These are phyloP conservation scores for Coemansia furcata DNA, from an alignment of 192 early-diverging fungal genomes.

Conservation along the genomic window DNA sequence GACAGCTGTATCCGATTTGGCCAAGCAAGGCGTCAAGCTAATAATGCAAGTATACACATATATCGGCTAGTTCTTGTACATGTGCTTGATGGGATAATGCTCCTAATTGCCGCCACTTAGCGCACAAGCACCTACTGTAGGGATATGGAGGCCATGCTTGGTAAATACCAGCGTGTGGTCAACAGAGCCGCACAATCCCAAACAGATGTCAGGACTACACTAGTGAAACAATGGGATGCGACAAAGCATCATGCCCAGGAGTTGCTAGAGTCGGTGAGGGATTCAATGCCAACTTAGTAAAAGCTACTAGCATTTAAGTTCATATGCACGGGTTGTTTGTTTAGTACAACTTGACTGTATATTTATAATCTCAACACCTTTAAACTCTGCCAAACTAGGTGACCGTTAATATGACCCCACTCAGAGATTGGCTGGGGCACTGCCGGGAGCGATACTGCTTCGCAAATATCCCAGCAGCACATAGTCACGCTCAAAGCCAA, in stretches of 20 bases:
- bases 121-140: slow-evolving; percentile 3
- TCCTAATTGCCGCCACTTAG: neutral
- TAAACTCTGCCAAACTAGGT: neutral
- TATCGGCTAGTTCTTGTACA: too few relatives aligned
- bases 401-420: neutral
- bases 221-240: slow-evolving; percentile 10
- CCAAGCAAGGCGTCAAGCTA: slow-evolving; percentile 3
- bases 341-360: neutral
- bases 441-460: neutral
- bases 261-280: slow-evolving; percentile 6
- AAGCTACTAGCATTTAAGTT: neutral
- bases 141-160: slow-evolving; percentile 29
- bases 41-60: slow-evolving; percentile 8
- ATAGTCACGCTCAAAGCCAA: neutral
- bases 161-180: slow-evolving; percentile 9
- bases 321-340: neutral
- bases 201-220: neutral
- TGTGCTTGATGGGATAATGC: neutral
- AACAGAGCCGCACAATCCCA: slow-evolving; percentile 2
- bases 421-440: neutral
- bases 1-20: slow-evolving; percentile 1
- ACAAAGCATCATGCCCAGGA: slow-evolving; percentile 10
- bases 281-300: neutral
- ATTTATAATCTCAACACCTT: neutral
- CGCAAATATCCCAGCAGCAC: neutral